These are phyloP conservation scores for Flaveria sonorensis DNA, from an alignment of 129 eudicot species.

Conservation along the genomic window DNA sequence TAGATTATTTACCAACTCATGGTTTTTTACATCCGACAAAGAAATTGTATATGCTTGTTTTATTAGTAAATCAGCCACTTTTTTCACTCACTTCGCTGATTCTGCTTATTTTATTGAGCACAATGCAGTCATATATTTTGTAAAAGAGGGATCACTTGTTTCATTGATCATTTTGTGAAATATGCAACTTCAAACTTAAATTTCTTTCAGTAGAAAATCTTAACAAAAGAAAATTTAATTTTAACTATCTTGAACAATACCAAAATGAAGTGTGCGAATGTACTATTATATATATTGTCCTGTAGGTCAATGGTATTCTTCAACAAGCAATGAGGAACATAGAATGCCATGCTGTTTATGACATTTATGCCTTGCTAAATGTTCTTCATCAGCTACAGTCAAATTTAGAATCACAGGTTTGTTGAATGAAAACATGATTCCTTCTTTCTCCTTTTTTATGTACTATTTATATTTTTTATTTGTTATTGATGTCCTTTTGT, in stretches of 20 bases:
- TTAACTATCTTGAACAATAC: not conserved
- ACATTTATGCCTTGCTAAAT: conserved; percentile 66
- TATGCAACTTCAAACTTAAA: not conserved
- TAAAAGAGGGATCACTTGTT: not conserved
- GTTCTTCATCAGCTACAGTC: conserved; percentile 57
- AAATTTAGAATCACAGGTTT: conserved; percentile 57
- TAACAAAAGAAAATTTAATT: not conserved
- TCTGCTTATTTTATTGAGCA: not conserved
- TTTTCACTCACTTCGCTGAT: too few relatives aligned
- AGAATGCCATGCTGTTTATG: conserved; percentile 61
- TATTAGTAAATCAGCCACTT: not conserved
- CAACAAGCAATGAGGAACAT: conserved; percentile 61
- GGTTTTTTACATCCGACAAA: not conserved
- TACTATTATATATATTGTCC: conserved; percentile 11
- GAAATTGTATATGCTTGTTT: not conserved
- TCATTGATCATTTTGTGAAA: not conserved
- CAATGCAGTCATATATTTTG: not conserved
- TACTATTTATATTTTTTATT: conserved; percentile 9
- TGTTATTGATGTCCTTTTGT: not conserved
- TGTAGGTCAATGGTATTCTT: conserved; percentile 49
- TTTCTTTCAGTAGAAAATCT: not conserved
- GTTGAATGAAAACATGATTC: not conserved
- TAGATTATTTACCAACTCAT: not conserved
- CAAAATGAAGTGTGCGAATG: conserved; percentile 7
- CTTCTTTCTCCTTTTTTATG: not conserved